Base-by-base conservation (phyloP, 140 eudicot genomes). In the Senecio squalidus region DNA sequence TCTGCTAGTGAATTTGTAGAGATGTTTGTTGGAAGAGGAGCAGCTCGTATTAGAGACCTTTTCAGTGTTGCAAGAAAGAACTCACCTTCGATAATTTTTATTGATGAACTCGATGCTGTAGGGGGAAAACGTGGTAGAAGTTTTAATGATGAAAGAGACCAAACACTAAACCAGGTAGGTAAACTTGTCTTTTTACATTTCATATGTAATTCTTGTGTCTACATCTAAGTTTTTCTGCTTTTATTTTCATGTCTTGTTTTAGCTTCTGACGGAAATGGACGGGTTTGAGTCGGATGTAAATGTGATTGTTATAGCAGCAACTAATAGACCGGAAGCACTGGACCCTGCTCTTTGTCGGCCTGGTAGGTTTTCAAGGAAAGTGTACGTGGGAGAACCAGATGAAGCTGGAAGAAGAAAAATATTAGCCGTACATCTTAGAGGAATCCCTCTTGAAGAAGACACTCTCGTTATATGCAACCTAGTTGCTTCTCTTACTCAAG, bases 91-190 rank as follows among this genome's bases (percentile, higher is more conserved):
- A 92, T 92, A 26, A 80, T 92, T 65, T 92, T 92, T 77, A 92
- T 92, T 34, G 98, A 92, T 60, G 98, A 92, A 49, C 86, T 92
- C 10, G 98, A 92, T 71, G 98, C 98, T 34, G 98, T 92, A 16
- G 98, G 98, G 24, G 98, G 98, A 23, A 87, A 80, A 62, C 95
- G 98, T 50, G 98, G 98, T 48, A 84, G 95, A 69, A 92, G 98
- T 67, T 87, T 92, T 72, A 92, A 92, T 79, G 98, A 92, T 60
- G 98, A 92, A 77, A 80, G 98, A 75, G 98, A 92, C 67, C 98
- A 92, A 69, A 92, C 96, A 10, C 55, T 91, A 57, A 91, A 91
- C 68, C 98, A 91, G 85, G 98, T 90, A 73, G n/a, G n/a, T n/a
- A 68, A 26, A 47, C 57, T 52, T 27, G 23, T 5, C 38, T 28